Conservation (phyloP, 495 filamentous ascomycete genomes). For the Aspergillus hancockii region DNA sequence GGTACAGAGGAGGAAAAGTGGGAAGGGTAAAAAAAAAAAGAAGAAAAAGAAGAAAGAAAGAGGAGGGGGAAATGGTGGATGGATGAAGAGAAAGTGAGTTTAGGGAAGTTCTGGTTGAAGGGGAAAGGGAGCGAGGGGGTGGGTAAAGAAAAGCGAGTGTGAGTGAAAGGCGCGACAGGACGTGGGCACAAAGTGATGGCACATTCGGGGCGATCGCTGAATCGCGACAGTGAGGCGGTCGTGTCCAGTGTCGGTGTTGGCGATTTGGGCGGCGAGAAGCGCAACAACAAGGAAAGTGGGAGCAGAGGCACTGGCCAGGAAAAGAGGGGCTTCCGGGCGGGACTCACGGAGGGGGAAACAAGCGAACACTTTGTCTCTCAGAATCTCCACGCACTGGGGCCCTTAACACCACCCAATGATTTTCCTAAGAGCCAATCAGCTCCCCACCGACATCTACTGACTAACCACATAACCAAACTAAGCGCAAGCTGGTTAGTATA, state of each 20-base stretch:
- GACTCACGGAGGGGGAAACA: slow-evolving; percentile 25
- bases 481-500: slow-evolving; percentile 12
- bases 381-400: slow-evolving; percentile 17
- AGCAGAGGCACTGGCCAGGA: slow-evolving; percentile 9
- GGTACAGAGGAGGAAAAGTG: slow-evolving; percentile 31
- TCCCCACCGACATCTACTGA: slow-evolving; percentile 16
- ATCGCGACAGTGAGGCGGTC: slow-evolving; percentile 34
- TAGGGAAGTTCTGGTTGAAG: slow-evolving; percentile 24
- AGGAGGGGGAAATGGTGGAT: slow-evolving; percentile 31
- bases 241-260: slow-evolving; percentile 23
- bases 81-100: slow-evolving; percentile 30
- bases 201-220: slow-evolving; percentile 28
- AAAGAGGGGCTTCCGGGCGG: slow-evolving; percentile 25
- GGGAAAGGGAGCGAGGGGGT: slow-evolving; percentile 24
- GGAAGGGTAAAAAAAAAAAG: slow-evolving; percentile 20
- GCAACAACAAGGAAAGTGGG: slow-evolving; percentile 20
- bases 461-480: slow-evolving; percentile 22
- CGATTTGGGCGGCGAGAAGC: slow-evolving; percentile 18
- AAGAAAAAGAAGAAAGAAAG: slow-evolving; percentile 28
- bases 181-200: slow-evolving; percentile 24
- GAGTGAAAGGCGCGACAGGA: slow-evolving; percentile 19
- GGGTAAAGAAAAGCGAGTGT: slow-evolving; percentile 14
- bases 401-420: slow-evolving; percentile 14
- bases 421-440: slow-evolving; percentile 13
- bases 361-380: slow-evolving; percentile 11